Conservation (phyloP, 306 rosid genomes). For the Quercus dentata region DNA sequence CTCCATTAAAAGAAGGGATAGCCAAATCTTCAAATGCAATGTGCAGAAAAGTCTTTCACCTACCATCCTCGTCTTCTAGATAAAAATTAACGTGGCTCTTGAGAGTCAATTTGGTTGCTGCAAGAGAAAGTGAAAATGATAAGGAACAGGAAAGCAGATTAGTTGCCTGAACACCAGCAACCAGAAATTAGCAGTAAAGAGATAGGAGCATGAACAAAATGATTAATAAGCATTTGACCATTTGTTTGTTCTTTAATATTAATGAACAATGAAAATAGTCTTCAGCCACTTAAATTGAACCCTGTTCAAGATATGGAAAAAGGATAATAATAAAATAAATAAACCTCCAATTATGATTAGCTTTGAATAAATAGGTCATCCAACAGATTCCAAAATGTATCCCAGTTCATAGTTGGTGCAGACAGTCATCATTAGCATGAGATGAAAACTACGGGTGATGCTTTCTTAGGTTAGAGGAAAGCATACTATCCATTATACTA, state of each 20-base stretch:
- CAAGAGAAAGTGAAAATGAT: conserved; percentile 27
- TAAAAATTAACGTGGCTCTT: not conserved
- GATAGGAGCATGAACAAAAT: not conserved
- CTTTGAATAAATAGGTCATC: not conserved
- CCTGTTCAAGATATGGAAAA: not conserved
- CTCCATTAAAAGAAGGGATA: not conserved
- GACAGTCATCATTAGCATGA: too few relatives aligned
- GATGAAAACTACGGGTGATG: too few relatives aligned
- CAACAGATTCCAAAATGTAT: not conserved
- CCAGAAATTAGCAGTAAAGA: not conserved
- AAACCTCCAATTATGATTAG: not conserved
- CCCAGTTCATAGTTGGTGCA: too few relatives aligned
- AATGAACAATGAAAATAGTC: not conserved
- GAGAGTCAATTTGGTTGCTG: conserved; percentile 43
- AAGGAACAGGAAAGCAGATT: conserved; percentile 10
- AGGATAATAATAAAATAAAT: not conserved
- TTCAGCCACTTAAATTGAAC: not conserved
- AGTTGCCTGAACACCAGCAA: not conserved
- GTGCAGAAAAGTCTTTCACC: conserved; percentile 4
- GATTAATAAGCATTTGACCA: not conserved
- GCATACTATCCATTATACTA: too few relatives aligned
- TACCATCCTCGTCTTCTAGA: conserved; percentile 14
- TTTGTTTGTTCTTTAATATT: not conserved
- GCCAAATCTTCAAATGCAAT: not conserved
- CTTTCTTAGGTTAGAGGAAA: too few relatives aligned